Evolutionary conservation across 345 rosid genomes (phyloP).

Genomic region (Linum trigynum): DNA sequence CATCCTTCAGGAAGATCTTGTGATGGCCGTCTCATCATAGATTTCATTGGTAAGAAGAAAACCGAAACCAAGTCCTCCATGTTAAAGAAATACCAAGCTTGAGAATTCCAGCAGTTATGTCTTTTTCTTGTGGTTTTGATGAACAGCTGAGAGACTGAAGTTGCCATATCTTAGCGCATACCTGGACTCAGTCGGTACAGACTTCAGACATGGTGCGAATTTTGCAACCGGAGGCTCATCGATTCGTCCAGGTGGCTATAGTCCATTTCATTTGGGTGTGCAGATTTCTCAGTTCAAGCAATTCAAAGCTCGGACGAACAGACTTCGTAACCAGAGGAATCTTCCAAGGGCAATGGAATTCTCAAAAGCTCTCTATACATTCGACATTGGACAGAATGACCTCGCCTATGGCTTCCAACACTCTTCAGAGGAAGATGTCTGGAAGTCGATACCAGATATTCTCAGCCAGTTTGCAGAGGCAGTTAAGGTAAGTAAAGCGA

Average conservation of each 20-base stretch:
- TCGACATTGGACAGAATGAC: conserved; percentile 76
- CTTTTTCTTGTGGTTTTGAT: background rate
- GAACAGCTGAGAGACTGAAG: conserved; percentile 51
- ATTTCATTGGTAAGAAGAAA: conserved; percentile 38
- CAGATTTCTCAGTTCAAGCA: conserved; percentile 53
- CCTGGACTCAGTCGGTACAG: conserved; percentile 55
- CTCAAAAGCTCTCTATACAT: conserved; percentile 37
- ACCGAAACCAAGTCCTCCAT: too few species aligned
- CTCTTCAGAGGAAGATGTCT: conserved; percentile 34
- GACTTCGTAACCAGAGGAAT: conserved; percentile 32
- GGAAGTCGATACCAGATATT: conserved; percentile 44
- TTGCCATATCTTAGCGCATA: conserved; percentile 53
- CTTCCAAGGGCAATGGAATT: conserved; percentile 63
- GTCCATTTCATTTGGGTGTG: conserved; percentile 35
- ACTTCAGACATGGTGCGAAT: conserved; percentile 60
- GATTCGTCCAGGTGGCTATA: conserved; percentile 47
- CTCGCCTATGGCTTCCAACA: conserved; percentile 41
- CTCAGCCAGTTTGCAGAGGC: conserved; percentile 37
- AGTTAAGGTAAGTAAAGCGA: conserved; percentile 30
- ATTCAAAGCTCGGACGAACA: conserved; percentile 41
- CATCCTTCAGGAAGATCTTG: conserved; percentile 56
- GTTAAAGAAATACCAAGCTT: too few species aligned
- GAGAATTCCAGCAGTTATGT: too few species aligned
- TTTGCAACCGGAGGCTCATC: conserved; percentile 73
- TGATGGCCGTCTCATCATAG: conserved; percentile 64